Conservation (phyloP, 441 rosid genomes). For the Mallotus japonicus region DNA sequence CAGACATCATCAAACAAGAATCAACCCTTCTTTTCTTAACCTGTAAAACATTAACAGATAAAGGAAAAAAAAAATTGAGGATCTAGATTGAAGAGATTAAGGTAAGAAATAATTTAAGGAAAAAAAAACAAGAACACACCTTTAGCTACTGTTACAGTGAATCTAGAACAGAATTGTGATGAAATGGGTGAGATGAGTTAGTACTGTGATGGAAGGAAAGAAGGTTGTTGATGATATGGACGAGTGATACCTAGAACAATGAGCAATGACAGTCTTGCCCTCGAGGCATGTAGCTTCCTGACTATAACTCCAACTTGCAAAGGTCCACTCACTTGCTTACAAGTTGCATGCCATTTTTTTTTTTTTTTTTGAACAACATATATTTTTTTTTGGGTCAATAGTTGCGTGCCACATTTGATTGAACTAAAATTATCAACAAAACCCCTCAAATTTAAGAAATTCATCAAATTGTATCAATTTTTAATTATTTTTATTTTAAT, state of each 20-base stretch:
- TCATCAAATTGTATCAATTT: no score
- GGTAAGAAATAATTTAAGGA: background rate
- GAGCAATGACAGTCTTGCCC: constrained; percentile 5
- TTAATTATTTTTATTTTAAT: no score
- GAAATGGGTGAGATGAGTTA: background rate
- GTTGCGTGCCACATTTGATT: no score
- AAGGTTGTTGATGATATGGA: no score
- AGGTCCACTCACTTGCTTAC: no score
- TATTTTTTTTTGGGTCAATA: no score
- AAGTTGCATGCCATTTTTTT: no score
- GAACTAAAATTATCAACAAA: no score
- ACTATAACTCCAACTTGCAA: background rate
- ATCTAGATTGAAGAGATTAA: background rate
- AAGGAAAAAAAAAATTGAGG: background rate
- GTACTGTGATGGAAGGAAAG: background rate
- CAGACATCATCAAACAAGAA: constrained; percentile 21
- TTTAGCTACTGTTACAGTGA: no score
- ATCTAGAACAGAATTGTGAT: background rate
- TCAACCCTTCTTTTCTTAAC: background rate
- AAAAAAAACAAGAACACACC: background rate
- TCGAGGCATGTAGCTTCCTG: background rate
- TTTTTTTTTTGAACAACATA: no score
- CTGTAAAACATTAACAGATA: constrained; percentile 6
- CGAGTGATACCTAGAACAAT: background rate
- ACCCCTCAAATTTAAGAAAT: no score